Percentiles rank a stretch among this genome's conserved stretches.
Conservation (phyloP, 2,329 filamentous ascomycete genomes). For the Exserohilum rostratum region DNA sequence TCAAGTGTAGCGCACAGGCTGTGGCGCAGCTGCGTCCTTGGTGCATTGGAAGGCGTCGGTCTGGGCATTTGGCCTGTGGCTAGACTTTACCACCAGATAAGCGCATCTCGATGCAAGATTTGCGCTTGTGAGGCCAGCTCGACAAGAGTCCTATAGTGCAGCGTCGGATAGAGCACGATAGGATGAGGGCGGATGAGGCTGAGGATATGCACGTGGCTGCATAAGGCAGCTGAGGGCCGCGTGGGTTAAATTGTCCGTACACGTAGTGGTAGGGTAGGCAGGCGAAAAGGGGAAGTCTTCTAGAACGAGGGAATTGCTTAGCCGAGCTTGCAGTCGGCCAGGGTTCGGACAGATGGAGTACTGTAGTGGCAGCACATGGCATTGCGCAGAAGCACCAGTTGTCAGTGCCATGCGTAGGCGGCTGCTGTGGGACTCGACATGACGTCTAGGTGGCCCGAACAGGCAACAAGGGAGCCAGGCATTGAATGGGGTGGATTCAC, state of each 20-base stretch:
- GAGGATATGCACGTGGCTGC: constrained; percentile 10
- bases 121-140: background rate
- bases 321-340: background rate
- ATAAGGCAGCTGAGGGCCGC: constrained; percentile 5
- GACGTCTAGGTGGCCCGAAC: constrained; percentile 1
- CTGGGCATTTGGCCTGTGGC: background rate
- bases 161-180: no score
- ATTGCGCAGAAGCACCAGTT: constrained; percentile 1
- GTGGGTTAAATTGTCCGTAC: constrained; percentile 6
- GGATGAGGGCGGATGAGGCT: constrained; percentile 4
- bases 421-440: constrained; percentile 9
- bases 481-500: background rate
- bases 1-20: constrained; percentile 7
- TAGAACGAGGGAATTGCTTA: constrained; percentile 14
- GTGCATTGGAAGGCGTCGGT: background rate
- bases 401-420: constrained; percentile 8
- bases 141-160: no score
- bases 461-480: background rate
- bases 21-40: constrained; percentile 6
- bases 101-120: background rate
- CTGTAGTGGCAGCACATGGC: constrained; percentile 7
- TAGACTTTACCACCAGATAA: background rate
- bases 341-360: background rate
- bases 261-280: no score
- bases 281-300: constrained; percentile 19